phyloP scores from a whole-genome alignment of 495 filamentous ascomycete genomes.

The Podospora fimiseda region DNA sequence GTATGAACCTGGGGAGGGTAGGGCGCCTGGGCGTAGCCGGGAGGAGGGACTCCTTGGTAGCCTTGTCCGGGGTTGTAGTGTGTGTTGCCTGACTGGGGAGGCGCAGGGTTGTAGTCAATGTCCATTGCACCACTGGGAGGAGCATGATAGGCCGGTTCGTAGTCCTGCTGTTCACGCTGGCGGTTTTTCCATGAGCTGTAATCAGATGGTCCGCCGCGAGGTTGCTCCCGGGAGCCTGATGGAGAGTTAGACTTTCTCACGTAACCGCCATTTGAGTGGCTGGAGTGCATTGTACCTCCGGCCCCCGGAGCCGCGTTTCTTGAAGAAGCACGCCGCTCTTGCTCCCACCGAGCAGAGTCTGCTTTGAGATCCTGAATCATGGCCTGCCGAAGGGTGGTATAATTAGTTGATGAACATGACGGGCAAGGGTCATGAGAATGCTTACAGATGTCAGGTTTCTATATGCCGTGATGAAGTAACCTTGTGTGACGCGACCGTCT shows the following conservation, averaged over 20 bases:
- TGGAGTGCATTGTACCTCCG: constrained; percentile 53
- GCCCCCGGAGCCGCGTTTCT: constrained; percentile 38
- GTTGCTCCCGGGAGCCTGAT: constrained; percentile 37
- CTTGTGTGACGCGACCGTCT: constrained; percentile 53
- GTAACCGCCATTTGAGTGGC: constrained; percentile 44
- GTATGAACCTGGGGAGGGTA: constrained; percentile 19
- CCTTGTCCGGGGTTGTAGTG: constrained; percentile 11
- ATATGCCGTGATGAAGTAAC: constrained; percentile 83
- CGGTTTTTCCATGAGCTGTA: constrained; percentile 29
- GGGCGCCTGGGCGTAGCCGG: constrained; percentile 15
- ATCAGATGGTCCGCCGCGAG: constrained; percentile 21
- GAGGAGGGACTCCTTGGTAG: constrained; percentile 16
- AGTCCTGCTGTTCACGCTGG: constrained; percentile 17
- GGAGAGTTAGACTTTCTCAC: constrained; percentile 54
- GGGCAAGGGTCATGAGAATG: constrained; percentile 10
- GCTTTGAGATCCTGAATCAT: constrained; percentile 83
- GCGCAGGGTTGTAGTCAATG: constrained; percentile 19
- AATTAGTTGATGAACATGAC: neutral
- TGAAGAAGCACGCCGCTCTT: constrained; percentile 52
- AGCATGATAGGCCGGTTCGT: constrained; percentile 15
- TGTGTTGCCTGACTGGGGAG: constrained; percentile 5
- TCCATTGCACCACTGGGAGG: too few relatives aligned
- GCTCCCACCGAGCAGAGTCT: constrained; percentile 76
- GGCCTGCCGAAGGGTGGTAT: constrained; percentile 45
- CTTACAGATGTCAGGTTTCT: constrained; percentile 81